Base-by-base conservation (phyloP, 2,329 filamentous ascomycete species). In the Aspergillus amoenus region DNA sequence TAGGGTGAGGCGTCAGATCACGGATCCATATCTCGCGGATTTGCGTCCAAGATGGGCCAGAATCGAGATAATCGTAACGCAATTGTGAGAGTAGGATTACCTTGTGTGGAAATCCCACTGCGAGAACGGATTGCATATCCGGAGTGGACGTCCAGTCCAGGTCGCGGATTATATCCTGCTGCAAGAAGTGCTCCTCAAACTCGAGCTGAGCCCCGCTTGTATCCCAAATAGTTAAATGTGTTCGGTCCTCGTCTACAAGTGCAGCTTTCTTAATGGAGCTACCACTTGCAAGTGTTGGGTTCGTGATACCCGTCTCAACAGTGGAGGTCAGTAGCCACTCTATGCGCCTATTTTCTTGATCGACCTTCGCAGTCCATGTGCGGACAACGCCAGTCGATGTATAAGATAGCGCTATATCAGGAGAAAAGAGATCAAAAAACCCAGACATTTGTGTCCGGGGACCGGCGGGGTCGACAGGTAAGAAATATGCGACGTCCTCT, bases 71-170 rank as follows among this genome's bases (percentile, higher is more conserved):
- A 73, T 96, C 91, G 68, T 94, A 97, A 12, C 93, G 88, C 77
- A 96, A 87, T 69, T 97, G 92, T 5, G 89, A 88, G 24, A 96
- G 82, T 2, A 97, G 80, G 30, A 95, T 76, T 5, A 97, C 88
- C 56, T 89, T 86, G 62, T 93, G 90, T n/a, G 88, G 88, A 68
- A 96, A 96, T 0, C 93, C 92, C n/a, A 97, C 90, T 1, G 93
- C 91, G 18, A 97, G 79, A 55, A 97, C 92, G 1, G 90, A 93
- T 68, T 96, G 91, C 48, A 86, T 87, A 70, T 96, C 91, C 0
- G 91, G 91, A 0, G 93, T 96, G 3, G 90, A 93, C 1, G 92
- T 93, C 93, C 93, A 97, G 72, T 96, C 92, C 12, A 97, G 83
- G 72, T 96, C 93, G 61, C 88, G 86, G 41, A 97, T 91, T 5